Conservation (phyloP, 306 rosid species). For the Senna siamea region DNA sequence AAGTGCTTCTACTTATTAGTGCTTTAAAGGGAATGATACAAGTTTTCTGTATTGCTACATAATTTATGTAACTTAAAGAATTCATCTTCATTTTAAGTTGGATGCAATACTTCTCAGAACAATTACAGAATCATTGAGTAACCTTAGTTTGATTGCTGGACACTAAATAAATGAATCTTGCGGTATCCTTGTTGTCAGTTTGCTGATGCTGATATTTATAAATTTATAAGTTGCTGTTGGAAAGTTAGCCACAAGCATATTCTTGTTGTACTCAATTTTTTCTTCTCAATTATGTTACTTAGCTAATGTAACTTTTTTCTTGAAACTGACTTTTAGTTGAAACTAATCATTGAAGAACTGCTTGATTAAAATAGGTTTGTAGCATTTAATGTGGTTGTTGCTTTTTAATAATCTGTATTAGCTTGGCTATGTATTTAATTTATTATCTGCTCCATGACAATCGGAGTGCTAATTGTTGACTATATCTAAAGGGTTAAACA, state of each 20-base stretch:
- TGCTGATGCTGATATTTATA: background rate
- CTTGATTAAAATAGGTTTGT: background rate
- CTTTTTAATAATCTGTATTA: slow-evolving; percentile 1
- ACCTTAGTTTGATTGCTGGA: background rate
- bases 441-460: background rate
- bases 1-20: background rate
- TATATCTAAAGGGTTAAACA: background rate
- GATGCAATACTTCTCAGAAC: slow-evolving; percentile 5
- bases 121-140: background rate
- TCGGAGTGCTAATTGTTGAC: background rate
- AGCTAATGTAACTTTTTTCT: background rate
- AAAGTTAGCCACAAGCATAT: no score
- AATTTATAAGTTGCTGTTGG: background rate
- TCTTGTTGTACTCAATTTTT: background rate
- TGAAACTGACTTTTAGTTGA: background rate
- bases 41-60: background rate
- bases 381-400: slow-evolving; percentile 11
- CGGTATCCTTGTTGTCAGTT: no score
- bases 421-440: background rate
- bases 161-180: no score
- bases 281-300: background rate
- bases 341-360: slow-evolving; percentile 12
- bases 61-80: background rate
- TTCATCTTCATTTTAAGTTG: background rate
- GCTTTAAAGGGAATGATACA: background rate